Percentiles rank a stretch among this genome's conserved stretches.
phyloP scores from a whole-genome alignment of 139 green algal genomes.

The Nannochloris sp. region DNA sequence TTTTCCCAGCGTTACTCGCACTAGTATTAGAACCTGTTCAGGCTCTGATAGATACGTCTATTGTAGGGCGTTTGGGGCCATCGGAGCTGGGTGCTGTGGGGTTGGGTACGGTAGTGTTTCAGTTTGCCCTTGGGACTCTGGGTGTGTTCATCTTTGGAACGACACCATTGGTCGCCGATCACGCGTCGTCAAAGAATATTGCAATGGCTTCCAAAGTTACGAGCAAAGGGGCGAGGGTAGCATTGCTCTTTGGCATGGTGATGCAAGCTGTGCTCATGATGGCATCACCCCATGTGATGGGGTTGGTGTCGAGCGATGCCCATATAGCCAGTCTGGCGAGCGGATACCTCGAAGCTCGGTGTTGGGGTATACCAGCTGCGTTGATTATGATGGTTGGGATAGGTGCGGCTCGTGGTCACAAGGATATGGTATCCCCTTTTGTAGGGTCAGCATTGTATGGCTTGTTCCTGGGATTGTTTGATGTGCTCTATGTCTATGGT shows the following conservation, averaged over 20 bases:
- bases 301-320: constrained; percentile 5
- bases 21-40: constrained; percentile 26
- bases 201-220: constrained; percentile 15
- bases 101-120: constrained; percentile 27
- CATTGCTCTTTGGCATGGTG: constrained; percentile 9
- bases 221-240: constrained; percentile 24
- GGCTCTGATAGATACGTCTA: constrained; percentile 8
- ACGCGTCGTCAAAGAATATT: neutral
- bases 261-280: constrained; percentile 10
- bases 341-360: constrained; percentile 18
- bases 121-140: constrained; percentile 27
- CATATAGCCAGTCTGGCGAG: constrained; percentile 9
- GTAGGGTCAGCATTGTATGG: constrained; percentile 21
- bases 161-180: constrained; percentile 17
- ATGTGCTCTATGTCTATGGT: constrained; percentile 34
- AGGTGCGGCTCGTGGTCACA: constrained; percentile 12
- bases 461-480: constrained; percentile 21
- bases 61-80: constrained; percentile 20
- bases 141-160: constrained; percentile 24
- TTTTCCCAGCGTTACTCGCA: constrained; percentile 17
- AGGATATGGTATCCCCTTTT: constrained; percentile 25
- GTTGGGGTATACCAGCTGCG: constrained; percentile 18
- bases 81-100: constrained; percentile 20
- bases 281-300: constrained; percentile 13
- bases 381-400: constrained; percentile 30